Evolutionary conservation across 1,284 basidiomycete genomes (phyloP), one percentile per base, ranked within the genome.

Genomic region (Microbotryum saponariae): DNA sequence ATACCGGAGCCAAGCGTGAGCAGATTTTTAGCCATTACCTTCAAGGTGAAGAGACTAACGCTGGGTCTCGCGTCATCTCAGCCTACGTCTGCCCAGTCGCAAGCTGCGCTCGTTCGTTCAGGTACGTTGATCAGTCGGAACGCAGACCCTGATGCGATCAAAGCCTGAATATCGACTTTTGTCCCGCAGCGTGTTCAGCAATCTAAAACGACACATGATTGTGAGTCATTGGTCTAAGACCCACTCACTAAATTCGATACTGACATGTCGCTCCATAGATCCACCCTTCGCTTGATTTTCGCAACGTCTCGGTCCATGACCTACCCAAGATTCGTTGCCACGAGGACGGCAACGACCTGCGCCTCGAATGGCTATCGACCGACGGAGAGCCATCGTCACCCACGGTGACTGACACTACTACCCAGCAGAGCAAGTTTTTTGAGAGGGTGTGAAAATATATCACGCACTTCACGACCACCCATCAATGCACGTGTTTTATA

Each of bases 121-220:
- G 37, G 37, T 42, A 4, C 16, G 37, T 42, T 10, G 16, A 31
- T 31, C 31, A 31, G 31, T 31, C 7, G 8, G 31, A 31, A 31
- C 31, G 31, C 31, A 31, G 9, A 21, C 46, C 45, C 25, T 12
- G 20, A 8, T 44, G 8, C 31, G 31, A 31, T 31, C 9, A 31
- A 31, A 31, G 31, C 31, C 54, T 46, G 45, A 21, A 12, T 14
- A 23, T 10, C 14, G 25, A 4, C 7, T 9, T 9, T 4, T 10
- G 10, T 47, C 46, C 48, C 27, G 31, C 16, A 53, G 20, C 16
- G 46, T 10, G 48, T 49, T 31, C 42, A 52, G 47, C 4, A 68
- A 68, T 49, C 58, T 68, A 12, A 68, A 68, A 42, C 57, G 67
- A 2, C 67, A 68, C 60, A 66, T 68, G 67, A 49, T 63, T 20